phyloP scores from a whole-genome alignment of 495 filamentous ascomycete species.

The Letharia columbiana region DNA sequence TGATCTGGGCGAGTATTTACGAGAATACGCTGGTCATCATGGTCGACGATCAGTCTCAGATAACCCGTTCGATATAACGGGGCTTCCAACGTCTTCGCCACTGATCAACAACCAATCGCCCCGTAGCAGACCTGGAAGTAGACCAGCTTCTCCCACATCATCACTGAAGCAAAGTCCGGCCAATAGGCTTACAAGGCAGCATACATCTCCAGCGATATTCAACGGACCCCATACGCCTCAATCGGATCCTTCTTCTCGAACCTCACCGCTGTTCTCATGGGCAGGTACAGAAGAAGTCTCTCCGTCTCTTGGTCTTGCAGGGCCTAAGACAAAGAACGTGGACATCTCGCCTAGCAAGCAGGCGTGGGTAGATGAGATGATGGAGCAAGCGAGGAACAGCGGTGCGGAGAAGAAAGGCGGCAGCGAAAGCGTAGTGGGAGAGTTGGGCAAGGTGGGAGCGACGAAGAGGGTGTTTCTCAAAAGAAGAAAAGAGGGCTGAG shows the following conservation, averaged over 20 bases:
- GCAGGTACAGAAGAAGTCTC: slow-evolving; percentile 13
- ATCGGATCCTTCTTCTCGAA: slow-evolving; percentile 4
- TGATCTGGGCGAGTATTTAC: slow-evolving; percentile 88
- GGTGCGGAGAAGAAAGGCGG: slow-evolving; percentile 8
- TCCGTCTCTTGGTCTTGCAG: slow-evolving; percentile 39
- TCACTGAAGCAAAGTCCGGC: neutral
- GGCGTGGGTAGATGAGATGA: slow-evolving; percentile 37
- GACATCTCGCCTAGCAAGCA: slow-evolving; percentile 45
- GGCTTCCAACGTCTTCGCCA: slow-evolving; percentile 17
- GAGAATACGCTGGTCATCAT: slow-evolving; percentile 86
- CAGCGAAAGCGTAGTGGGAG: slow-evolving; percentile 9
- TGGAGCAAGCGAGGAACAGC: slow-evolving; percentile 21
- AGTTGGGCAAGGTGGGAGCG: slow-evolving; percentile 24
- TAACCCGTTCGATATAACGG: slow-evolving; percentile 22
- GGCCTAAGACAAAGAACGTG: slow-evolving; percentile 37
- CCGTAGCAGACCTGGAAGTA: slow-evolving; percentile 8
- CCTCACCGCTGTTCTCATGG: slow-evolving; percentile 15
- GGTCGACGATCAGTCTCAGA: slow-evolving; percentile 40
- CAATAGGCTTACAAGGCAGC: neutral
- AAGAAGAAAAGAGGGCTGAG: slow-evolving; percentile 5
- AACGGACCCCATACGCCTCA: slow-evolving; percentile 5
- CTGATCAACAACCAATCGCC: slow-evolving; percentile 1
- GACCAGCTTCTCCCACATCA: slow-evolving; percentile 12
- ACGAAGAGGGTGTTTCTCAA: slow-evolving; percentile 26
- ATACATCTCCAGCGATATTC: slow-evolving; percentile 5